These are phyloP conservation scores for Aspergillus spinulosporus DNA, from an alignment of 2,329 filamentous ascomycete species.

Conservation along the genomic window DNA sequence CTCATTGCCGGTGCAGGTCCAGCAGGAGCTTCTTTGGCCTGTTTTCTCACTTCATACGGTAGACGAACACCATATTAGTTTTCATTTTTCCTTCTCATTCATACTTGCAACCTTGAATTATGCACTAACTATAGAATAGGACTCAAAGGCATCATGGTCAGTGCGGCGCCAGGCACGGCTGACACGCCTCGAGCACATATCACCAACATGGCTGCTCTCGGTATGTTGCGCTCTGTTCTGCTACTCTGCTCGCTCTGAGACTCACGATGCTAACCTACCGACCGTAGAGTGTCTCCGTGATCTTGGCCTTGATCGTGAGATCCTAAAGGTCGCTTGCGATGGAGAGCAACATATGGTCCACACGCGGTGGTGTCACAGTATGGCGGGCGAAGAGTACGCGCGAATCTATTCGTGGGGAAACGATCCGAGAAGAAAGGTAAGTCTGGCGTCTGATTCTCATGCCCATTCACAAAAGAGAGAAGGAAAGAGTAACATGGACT, in stretches of 20 bases:
- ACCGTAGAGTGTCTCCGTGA: background rate
- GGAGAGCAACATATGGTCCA: slow-evolving; percentile 47
- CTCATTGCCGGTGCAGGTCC: slow-evolving; percentile 56
- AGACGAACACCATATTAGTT: slow-evolving; percentile 1
- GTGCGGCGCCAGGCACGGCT: slow-evolving; percentile 51
- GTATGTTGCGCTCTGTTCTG: background rate
- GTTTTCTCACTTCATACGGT: slow-evolving; percentile 55
- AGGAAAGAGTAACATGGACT: no score
- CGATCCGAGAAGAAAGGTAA: slow-evolving; percentile 47
- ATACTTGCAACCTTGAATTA: no score
- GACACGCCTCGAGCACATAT: slow-evolving; percentile 62
- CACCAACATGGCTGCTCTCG: slow-evolving; percentile 45
- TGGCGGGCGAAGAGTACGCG: slow-evolving; percentile 56
- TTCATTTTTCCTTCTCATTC: no score
- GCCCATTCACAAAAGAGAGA: no score
- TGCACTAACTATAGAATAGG: slow-evolving; percentile 30
- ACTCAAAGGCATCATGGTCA: slow-evolving; percentile 56
- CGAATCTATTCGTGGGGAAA: slow-evolving; percentile 55
- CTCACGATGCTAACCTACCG: background rate
- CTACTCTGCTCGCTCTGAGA: no score
- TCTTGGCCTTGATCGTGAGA: background rate
- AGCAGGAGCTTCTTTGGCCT: slow-evolving; percentile 56
- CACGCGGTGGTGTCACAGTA: slow-evolving; percentile 55
- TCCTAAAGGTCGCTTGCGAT: background rate
- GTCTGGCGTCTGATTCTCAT: background rate